phyloP scores from a whole-genome alignment of 345 rosid species.

The Dipteronia dyeriana region DNA sequence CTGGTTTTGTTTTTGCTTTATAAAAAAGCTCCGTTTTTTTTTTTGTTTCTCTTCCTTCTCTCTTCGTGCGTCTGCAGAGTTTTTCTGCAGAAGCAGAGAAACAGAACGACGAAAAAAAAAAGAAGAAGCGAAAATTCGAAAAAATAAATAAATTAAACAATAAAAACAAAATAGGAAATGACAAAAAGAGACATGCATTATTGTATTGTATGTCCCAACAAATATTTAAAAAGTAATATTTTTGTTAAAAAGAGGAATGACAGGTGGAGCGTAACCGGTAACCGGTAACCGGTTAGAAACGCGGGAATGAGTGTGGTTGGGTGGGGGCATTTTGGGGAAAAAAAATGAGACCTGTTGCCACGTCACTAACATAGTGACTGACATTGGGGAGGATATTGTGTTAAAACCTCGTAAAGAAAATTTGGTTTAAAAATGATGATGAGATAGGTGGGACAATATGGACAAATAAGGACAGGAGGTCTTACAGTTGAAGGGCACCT shows the following conservation, averaged over 20 bases:
- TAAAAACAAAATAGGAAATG: constrained; percentile 17
- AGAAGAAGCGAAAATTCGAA: not conserved
- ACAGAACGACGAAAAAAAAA: constrained; percentile 6
- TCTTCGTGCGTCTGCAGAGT: not conserved
- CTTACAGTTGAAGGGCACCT: too few species aligned
- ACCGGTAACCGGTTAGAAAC: constrained; percentile 13
- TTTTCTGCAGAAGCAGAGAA: constrained; percentile 22
- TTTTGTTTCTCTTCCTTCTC: constrained; percentile 1
- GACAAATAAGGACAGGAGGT: too few species aligned
- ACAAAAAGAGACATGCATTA: constrained; percentile 30
- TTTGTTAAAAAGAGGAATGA: not conserved
- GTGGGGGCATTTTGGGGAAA: not conserved
- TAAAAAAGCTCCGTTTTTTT: not conserved
- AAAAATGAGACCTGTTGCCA: not conserved
- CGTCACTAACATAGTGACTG: not conserved
- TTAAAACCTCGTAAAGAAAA: not conserved
- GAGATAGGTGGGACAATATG: too few species aligned
- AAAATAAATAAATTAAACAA: not conserved
- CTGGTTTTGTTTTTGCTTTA: not conserved
- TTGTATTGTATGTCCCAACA: constrained; percentile 6
- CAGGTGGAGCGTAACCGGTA: constrained; percentile 13
- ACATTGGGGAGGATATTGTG: not conserved
- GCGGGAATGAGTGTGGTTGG: constrained; percentile 22
- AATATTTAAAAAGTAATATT: not conserved
- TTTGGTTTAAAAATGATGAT: not conserved